phyloP scores from a whole-genome alignment of 257 asterid species.

The Solanum ossicruentum region DNA sequence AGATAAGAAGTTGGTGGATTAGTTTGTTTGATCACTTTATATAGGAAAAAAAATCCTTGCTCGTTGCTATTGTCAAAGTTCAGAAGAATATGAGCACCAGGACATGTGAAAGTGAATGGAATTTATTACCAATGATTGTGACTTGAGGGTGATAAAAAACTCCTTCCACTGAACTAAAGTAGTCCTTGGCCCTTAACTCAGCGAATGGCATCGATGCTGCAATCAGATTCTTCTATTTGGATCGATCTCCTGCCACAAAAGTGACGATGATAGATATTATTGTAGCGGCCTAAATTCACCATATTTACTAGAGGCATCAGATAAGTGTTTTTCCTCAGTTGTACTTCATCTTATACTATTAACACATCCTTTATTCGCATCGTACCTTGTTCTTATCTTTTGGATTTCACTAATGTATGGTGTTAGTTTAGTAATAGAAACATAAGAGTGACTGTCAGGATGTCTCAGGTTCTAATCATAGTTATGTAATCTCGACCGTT shows the following conservation, averaged over 20 bases:
- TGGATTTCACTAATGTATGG: not conserved
- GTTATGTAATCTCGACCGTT: not conserved
- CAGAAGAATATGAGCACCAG: not conserved
- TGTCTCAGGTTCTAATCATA: not conserved
- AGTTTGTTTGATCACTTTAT: slow-evolving; percentile 3
- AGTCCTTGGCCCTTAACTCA: not conserved
- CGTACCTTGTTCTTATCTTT: not conserved
- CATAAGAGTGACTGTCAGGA: not conserved
- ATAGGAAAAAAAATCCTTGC: slow-evolving; percentile 11
- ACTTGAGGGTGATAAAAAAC: not conserved
- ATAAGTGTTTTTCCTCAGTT: not conserved
- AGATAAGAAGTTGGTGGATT: not conserved
- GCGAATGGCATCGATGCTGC: not conserved
- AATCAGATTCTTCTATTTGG: not conserved
- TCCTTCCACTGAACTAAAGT: not conserved
- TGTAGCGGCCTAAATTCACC: not conserved
- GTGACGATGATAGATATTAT: not conserved
- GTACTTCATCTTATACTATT: not conserved
- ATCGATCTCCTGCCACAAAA: not conserved
- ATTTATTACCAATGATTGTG: slow-evolving; percentile 1
- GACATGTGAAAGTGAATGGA: not conserved
- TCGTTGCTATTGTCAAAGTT: not conserved
- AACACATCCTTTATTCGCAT: not conserved
- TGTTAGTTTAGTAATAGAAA: not conserved
- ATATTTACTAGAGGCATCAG: not conserved